Evolutionary conservation across 1,284 basidiomycete species (phyloP).

Genomic region (Apiotrichum veenhuisii): DNA sequence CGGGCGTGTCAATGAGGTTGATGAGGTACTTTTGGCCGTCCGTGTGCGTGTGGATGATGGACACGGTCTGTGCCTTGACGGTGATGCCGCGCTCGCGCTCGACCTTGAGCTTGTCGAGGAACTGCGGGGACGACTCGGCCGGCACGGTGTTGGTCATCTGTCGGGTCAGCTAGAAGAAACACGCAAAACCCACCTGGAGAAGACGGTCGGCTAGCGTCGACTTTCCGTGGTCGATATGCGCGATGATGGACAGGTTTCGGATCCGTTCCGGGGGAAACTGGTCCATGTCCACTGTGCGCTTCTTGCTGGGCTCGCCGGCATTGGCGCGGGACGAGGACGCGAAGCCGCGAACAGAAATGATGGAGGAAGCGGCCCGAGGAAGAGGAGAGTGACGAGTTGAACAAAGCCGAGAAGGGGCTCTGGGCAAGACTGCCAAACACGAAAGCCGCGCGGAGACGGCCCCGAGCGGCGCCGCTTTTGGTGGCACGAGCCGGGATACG

Average conservation of each 20-base stretch:
- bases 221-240: conserved; percentile 90
- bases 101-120: conserved; percentile 95
- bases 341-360: conserved; percentile 5
- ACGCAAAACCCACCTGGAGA: conserved; percentile 58
- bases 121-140: conserved; percentile 64
- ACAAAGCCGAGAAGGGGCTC: background rate
- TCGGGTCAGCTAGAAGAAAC: conserved; percentile 5
- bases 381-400: background rate
- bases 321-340: background rate
- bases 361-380: background rate
- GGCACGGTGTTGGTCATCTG: conserved; percentile 84
- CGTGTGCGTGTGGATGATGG: conserved; percentile 71
- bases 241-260: conserved; percentile 90
- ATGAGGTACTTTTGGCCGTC: conserved; percentile 66
- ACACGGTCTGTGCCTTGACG: conserved; percentile 90
- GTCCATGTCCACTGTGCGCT: conserved; percentile 56
- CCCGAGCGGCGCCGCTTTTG: background rate
- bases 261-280: conserved; percentile 71
- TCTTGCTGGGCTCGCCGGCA: conserved; percentile 10
- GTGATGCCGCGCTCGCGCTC: conserved; percentile 61
- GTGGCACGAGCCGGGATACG: background rate
- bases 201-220: conserved; percentile 83
- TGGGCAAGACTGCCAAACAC: background rate
- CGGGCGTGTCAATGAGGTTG: conserved; percentile 96
- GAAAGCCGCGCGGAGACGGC: background rate